These are phyloP conservation scores for Metschnikowia orientalis DNA, from an alignment of 805 yeast species.

Conservation along the genomic window DNA sequence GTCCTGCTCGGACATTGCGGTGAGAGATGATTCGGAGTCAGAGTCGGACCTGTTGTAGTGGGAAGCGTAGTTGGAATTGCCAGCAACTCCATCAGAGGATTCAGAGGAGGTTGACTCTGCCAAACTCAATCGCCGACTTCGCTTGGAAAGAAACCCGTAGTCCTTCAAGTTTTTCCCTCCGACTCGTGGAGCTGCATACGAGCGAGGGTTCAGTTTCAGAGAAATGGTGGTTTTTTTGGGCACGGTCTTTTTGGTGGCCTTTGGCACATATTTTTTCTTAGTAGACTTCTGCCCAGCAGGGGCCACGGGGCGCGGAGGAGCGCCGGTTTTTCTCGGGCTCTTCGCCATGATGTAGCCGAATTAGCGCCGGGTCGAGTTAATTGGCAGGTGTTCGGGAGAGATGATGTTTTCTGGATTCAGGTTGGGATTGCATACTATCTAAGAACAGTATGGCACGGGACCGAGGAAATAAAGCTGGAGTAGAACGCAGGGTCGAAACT, in stretches of 20 bases:
- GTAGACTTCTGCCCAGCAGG: too few species aligned
- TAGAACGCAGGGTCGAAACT: too few species aligned
- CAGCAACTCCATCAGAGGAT: conserved; percentile 21
- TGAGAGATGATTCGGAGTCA: conserved; percentile 38
- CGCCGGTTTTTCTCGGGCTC: conserved; percentile 26
- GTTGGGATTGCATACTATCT: too few species aligned
- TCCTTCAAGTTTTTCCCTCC: conserved; percentile 35
- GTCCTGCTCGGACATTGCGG: conserved; percentile 31
- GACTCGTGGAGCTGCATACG: conserved; percentile 10
- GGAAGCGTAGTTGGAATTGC: conserved; percentile 8
- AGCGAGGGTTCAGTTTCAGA: conserved; percentile 14
- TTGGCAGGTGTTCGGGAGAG: too few species aligned
- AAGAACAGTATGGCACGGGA: too few species aligned
- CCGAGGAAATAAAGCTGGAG: too few species aligned
- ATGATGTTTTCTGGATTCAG: too few species aligned
- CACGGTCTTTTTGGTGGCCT: neutral
- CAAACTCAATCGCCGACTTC: conserved; percentile 31
- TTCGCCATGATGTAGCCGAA: conserved; percentile 32
- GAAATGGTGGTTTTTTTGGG: conserved; percentile 7
- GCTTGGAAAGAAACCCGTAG: conserved; percentile 16
- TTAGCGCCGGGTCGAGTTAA: too few species aligned
- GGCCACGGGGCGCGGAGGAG: conserved; percentile 4
- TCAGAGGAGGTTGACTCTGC: conserved; percentile 30
- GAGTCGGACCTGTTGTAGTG: conserved; percentile 9
- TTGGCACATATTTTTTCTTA: neutral